Evolutionary conservation across 164 flowering plant species (phyloP), one percentile per base, ranked within the genome.

Genomic region (Kalanchoe fedtschenkoi): DNA sequence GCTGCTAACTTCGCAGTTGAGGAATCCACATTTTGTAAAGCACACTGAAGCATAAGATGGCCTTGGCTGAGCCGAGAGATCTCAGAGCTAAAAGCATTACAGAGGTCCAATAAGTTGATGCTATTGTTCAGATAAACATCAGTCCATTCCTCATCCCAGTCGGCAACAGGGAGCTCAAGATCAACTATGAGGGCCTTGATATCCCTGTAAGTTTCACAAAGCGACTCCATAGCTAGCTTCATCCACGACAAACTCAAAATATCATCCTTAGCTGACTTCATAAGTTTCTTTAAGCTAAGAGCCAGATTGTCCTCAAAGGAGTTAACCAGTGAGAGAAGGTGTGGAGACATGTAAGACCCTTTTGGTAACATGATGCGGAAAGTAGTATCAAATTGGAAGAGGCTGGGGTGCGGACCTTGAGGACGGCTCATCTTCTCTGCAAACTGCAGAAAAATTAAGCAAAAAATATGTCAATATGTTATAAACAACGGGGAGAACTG

Each of bases 91-190:
- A 87, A 82, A 41, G 86, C 87, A 64, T 71, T 88, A 76, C 95
- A 83, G 6, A 95, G 66, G 66, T 95, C 99, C 34, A 93, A 88
- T 74, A 95, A 65, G 71, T 85, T 88, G 59, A 83, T 81, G 64
- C 89, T 95, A 69, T 84, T 79, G 74, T 83, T 88, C 72, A 91
- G 73, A 71, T 93, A 95, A 32, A 81, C 79, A 68, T 91, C 89
- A 29, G 89, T 78, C 97, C 96, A 95, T 66, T 88, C 85, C 60
- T 87, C 89, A 66, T 95, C 96, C 99, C 97, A 95, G 38, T 84
- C 88, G 64, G 74, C 65, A 5, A 84, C 81, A 22, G 97, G 97
- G 61, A 88, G 84, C 69, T 83, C 81, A 38, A 95, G 88, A 6
- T 81, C 88, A 4, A 83, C 74, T n/a, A 91, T 87, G 5, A 95